Percentiles rank a stretch among this genome's conserved stretches.
Evolutionary conservation across 1,139 yeast species (phyloP).

Genomic region (Kurtzmaniella natalensis): DNA sequence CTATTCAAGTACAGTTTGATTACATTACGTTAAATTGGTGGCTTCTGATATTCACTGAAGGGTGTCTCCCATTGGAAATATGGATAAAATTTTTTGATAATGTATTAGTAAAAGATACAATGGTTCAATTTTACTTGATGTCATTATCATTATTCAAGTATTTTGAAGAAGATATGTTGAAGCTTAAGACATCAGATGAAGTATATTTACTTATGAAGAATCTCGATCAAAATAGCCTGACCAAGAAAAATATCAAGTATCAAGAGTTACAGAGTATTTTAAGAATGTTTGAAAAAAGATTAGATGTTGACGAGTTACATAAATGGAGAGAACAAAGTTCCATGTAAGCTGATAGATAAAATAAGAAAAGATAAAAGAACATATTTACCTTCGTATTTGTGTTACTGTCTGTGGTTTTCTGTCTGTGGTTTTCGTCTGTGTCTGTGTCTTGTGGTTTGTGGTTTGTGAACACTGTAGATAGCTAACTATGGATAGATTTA

Average conservation of each 20-base stretch:
- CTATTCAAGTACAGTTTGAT: conserved; percentile 42
- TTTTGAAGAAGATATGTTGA: conserved; percentile 31
- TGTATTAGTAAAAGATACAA: conserved; percentile 21
- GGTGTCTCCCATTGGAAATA: conserved; percentile 48
- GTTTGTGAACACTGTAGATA: too few relatives aligned
- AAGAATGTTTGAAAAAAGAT: conserved; percentile 10
- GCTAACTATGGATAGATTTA: too few relatives aligned
- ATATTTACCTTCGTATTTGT: too few relatives aligned
- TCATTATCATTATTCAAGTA: conserved; percentile 41
- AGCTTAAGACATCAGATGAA: conserved; percentile 28
- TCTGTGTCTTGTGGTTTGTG: too few relatives aligned
- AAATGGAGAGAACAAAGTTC: conserved; percentile 1
- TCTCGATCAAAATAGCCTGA: conserved; percentile 17
- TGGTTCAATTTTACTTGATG: conserved; percentile 10
- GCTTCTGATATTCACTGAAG: conserved; percentile 49
- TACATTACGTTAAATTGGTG: conserved; percentile 59
- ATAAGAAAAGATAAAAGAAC: too few relatives aligned
- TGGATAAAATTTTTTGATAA: conserved; percentile 53
- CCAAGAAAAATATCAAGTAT: conserved; percentile 12
- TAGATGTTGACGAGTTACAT: conserved; percentile 7
- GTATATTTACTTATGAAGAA: conserved; percentile 43
- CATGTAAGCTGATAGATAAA: too few relatives aligned
- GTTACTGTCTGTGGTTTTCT: too few relatives aligned
- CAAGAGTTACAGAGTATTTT: conserved; percentile 11
- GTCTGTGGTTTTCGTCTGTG: too few relatives aligned